Conservation (phyloP, 2,329 filamentous ascomycete species). For the Alternaria metachromatica region DNA sequence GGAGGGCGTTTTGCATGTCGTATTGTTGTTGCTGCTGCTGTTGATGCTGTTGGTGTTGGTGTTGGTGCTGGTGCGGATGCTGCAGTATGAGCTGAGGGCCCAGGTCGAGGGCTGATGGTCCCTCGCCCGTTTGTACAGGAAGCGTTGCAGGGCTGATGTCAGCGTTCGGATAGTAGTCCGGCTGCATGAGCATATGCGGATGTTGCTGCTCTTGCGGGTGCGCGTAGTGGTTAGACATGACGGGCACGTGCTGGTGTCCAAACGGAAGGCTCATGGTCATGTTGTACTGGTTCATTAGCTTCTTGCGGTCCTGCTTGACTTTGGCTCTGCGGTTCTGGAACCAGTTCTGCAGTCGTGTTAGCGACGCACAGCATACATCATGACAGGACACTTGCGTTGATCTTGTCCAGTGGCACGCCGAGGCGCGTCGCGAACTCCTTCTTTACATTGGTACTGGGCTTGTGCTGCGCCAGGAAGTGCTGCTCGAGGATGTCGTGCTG, state of each 20-base stretch:
- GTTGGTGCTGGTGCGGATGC: constrained; percentile 31
- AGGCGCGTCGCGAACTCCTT: constrained; percentile 58
- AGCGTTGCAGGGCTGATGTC: constrained; percentile 46
- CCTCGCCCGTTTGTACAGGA: constrained; percentile 41
- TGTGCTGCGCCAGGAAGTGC: constrained; percentile 57
- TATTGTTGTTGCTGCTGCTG: constrained; percentile 38
- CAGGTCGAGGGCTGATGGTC: constrained; percentile 41
- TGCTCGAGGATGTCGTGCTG: constrained; percentile 60
- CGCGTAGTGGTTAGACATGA: constrained; percentile 27
- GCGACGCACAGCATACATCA: constrained; percentile 13
- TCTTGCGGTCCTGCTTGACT: constrained; percentile 61
- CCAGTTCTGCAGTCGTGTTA: constrained; percentile 56
- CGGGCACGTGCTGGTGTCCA: constrained; percentile 29
- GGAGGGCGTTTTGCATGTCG: constrained; percentile 44
- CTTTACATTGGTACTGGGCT: constrained; percentile 59
- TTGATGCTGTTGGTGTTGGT: constrained; percentile 32
- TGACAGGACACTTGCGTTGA: constrained; percentile 55
- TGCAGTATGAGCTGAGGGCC: constrained; percentile 40
- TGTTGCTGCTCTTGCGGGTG: constrained; percentile 30
- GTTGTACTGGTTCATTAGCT: constrained; percentile 49
- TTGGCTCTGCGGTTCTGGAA: constrained; percentile 62
- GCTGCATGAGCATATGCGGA: constrained; percentile 35
- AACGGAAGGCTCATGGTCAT: constrained; percentile 44
- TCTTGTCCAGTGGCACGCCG: constrained; percentile 59
- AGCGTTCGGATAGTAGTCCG: constrained; percentile 38